Evolutionary conservation across 2,329 filamentous ascomycete species (phyloP).

Genomic region (Colletotrichum graminicola): DNA sequence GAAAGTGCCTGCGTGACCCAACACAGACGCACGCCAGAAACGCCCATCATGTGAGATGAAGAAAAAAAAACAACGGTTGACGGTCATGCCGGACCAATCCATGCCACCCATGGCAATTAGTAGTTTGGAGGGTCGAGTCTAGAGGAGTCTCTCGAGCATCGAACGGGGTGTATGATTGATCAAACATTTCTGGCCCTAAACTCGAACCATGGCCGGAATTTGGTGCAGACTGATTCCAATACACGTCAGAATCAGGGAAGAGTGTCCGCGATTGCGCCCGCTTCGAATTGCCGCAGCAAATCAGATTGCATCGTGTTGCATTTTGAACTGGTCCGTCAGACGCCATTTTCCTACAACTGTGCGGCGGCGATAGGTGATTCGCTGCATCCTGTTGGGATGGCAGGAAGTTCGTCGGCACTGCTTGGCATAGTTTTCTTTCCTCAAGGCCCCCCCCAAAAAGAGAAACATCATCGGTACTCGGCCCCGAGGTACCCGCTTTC

Average conservation of each 20-base stretch:
- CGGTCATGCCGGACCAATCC: conserved; percentile 10
- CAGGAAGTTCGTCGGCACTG: conserved; percentile 3
- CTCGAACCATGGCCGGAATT: conserved; percentile 25
- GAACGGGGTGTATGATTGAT: conserved; percentile 23
- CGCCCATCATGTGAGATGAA: conserved; percentile 21
- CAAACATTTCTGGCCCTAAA: conserved; percentile 27
- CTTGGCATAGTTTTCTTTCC: conserved; percentile 15
- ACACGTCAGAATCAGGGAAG: conserved; percentile 35
- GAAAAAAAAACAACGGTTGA: conserved; percentile 1
- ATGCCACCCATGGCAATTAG: conserved; percentile 17
- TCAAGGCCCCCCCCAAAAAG: neutral
- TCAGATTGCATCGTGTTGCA: conserved; percentile 3
- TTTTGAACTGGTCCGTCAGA: neutral
- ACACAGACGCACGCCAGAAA: conserved; percentile 14
- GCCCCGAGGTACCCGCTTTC: conserved; percentile 38
- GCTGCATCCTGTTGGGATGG: conserved; percentile 18
- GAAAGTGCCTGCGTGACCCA: conserved; percentile 20
- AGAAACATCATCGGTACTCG: conserved; percentile 25
- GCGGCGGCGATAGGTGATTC: conserved; percentile 19
- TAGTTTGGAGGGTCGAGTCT: neutral
- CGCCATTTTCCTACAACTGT: conserved; percentile 10
- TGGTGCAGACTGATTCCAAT: conserved; percentile 3
- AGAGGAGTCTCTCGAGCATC: neutral
- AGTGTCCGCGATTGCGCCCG: conserved; percentile 18
- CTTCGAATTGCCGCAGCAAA: conserved; percentile 26